Conservation (phyloP, 2,329 filamentous ascomycete genomes). For the Sarocladiaceae sp. region DNA sequence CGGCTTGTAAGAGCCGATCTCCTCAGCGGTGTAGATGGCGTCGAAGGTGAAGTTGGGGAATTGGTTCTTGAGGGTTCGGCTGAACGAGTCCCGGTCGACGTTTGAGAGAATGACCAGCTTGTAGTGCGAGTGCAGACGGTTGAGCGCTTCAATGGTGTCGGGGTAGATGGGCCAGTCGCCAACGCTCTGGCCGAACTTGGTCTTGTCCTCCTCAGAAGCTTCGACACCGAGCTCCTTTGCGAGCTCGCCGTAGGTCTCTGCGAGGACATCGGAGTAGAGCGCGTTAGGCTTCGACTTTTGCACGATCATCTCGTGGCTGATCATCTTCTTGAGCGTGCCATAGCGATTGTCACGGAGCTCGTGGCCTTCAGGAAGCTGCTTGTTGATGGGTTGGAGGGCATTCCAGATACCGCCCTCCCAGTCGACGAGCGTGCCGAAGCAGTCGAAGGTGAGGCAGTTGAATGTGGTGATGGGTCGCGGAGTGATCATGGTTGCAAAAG, state of each 20-base stretch:
- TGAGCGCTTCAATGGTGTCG: slow-evolving; percentile 50
- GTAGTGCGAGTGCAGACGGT: slow-evolving; percentile 40
- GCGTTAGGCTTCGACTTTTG: slow-evolving; percentile 49
- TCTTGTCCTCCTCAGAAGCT: slow-evolving; percentile 7
- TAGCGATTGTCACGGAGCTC: slow-evolving; percentile 28
- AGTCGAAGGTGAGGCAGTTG: slow-evolving; percentile 61
- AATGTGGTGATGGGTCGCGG: slow-evolving; percentile 21
- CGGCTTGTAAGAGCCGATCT: slow-evolving; percentile 69
- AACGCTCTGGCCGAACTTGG: slow-evolving; percentile 35
- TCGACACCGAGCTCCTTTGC: slow-evolving; percentile 16
- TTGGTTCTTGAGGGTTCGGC: slow-evolving; percentile 19
- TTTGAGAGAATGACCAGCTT: slow-evolving; percentile 58
- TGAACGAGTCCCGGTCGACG: slow-evolving; percentile 38
- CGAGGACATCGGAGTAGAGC: slow-evolving; percentile 29
- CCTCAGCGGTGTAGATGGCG: slow-evolving; percentile 61
- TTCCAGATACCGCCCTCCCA: slow-evolving; percentile 62
- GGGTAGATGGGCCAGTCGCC: slow-evolving; percentile 50
- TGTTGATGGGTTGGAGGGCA: slow-evolving; percentile 43
- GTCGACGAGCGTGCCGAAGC: slow-evolving; percentile 75
- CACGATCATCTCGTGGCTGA: slow-evolving; percentile 46
- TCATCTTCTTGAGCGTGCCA: slow-evolving; percentile 35
- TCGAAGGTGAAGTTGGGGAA: slow-evolving; percentile 51
- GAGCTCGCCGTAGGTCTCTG: slow-evolving; percentile 33
- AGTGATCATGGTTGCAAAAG: slow-evolving; percentile 10
- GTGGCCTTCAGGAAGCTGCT: slow-evolving; percentile 32